Evolutionary conservation across 257 asterid species (phyloP), one percentile per base, ranked within the genome.

Genomic region (Prunella vulgaris): DNA sequence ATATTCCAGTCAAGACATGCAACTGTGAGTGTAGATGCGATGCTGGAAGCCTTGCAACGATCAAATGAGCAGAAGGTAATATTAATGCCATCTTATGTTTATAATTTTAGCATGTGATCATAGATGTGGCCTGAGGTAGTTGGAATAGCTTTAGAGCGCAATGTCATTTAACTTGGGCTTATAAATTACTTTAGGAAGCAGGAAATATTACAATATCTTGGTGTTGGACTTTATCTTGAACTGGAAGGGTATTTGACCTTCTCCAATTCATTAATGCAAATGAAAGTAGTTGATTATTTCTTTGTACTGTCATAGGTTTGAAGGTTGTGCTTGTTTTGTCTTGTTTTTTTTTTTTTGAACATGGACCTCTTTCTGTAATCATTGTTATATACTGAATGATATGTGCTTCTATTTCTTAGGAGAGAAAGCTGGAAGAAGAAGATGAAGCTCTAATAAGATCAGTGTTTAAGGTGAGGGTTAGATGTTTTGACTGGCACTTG

Each of bases 21-120:
- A 18, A 82, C 86, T 27, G 96, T 93, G 77, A 87, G 92, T 51
- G 90, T 87, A 14, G 97, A 93, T 82, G 85, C 94, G 25, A 87
- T 93, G 97, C 87, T 93, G 76, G 97, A 88, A 70, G 90, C 85
- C 63, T 72, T 93, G 79, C 91, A 87, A 24, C 84, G 77, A 46
- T 72, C 90, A 9, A 84, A 81, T 15, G 90, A 83, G 78, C 77
- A 68, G 5, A 85, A 93, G 86, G 93, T 81, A 80, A 71, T 72
- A 21, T 44, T 13, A 52, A 42, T 48, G 42, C 65, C 44, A 53
- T 22, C 64, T 74, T 74, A 35, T 30, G 21, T 65, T 57, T 60
- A 13, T 18, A 35, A 53, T 17, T 46, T 42, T 37, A n/a, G 24
- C 33, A 27, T 67, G 21, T 22, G 22, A 22, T 68, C 37, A 53